phyloP scores from a whole-genome alignment of 306 rosid genomes.

The Quercus engelmannii region DNA sequence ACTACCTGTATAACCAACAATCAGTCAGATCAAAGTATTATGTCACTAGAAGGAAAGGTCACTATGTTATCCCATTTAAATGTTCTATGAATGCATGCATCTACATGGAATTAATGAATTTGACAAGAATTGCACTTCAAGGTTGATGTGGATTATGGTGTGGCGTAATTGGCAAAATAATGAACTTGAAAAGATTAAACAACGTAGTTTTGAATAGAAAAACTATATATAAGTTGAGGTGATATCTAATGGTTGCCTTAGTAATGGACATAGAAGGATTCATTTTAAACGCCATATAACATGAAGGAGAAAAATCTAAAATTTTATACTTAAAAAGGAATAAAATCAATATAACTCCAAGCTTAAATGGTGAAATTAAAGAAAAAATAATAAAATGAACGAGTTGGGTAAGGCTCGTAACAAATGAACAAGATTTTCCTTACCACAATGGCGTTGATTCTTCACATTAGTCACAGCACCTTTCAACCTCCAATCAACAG shows the following conservation, averaged over 20 bases:
- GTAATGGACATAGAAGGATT: too few species aligned
- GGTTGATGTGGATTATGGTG: too few species aligned
- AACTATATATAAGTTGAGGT: too few species aligned
- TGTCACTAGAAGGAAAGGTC: neutral
- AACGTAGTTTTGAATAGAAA: too few species aligned
- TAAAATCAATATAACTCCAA: too few species aligned
- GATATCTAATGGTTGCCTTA: too few species aligned
- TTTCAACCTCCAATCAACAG: slow-evolving; percentile 52
- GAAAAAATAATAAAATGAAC: neutral
- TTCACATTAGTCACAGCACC: slow-evolving; percentile 44
- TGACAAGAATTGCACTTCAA: too few species aligned
- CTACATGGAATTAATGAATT: neutral
- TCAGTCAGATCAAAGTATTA: neutral
- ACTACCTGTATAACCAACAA: slow-evolving; percentile 33
- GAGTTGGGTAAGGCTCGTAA: neutral
- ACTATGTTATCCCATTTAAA: neutral
- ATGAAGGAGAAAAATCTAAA: too few species aligned
- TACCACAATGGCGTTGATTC: slow-evolving; percentile 58
- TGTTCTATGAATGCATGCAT: neutral
- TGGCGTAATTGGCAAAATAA: too few species aligned
- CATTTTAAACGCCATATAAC: too few species aligned
- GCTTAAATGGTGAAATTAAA: neutral
- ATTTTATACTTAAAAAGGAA: too few species aligned
- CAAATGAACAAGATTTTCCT: neutral
- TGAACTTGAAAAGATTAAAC: too few species aligned